A percentile compares a stretch with the other conserved stretches of the same genome.
These are phyloP conservation scores for Bacterosira constricta DNA, from an alignment of 108 stramenopile genomes.

Conservation along the genomic window DNA sequence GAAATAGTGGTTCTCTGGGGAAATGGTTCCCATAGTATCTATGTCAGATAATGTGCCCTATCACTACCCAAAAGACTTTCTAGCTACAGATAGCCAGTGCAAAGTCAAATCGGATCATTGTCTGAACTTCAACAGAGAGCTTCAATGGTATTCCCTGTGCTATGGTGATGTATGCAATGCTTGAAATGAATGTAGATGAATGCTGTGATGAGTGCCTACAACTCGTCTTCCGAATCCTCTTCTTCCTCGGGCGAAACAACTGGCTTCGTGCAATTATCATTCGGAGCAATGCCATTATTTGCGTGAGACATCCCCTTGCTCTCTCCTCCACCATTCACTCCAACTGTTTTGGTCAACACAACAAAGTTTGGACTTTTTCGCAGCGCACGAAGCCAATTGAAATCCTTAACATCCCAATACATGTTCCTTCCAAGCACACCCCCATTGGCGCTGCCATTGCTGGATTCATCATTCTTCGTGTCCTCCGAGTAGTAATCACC, in stretches of 20 bases:
- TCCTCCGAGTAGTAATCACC: constrained; percentile 28
- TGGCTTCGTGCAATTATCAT: neutral
- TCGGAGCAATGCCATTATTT: neutral
- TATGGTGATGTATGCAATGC: too few species aligned
- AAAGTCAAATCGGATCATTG: too few species aligned
- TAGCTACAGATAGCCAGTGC: too few species aligned
- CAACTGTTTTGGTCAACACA: constrained; percentile 4
- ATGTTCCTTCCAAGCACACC: constrained; percentile 28
- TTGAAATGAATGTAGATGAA: too few species aligned
- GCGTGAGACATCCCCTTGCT: neutral
- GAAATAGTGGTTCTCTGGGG: too few species aligned
- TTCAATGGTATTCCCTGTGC: too few species aligned
- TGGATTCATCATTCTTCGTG: neutral
- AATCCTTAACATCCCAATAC: constrained; percentile 59
- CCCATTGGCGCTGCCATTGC: neutral
- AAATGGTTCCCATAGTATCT: too few species aligned
- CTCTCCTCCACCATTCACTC: neutral
- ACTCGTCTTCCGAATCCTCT: constrained; percentile 31
- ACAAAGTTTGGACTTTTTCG: constrained; percentile 50
- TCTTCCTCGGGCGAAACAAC: neutral
- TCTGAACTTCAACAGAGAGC: too few species aligned
- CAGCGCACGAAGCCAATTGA: constrained; percentile 44
- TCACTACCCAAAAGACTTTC: too few species aligned
- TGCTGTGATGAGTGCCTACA: too few species aligned
- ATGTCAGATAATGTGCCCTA: too few species aligned